These are phyloP conservation scores for Huntiella savannae DNA, from an alignment of 2,329 filamentous ascomycete genomes.

Conservation along the genomic window DNA sequence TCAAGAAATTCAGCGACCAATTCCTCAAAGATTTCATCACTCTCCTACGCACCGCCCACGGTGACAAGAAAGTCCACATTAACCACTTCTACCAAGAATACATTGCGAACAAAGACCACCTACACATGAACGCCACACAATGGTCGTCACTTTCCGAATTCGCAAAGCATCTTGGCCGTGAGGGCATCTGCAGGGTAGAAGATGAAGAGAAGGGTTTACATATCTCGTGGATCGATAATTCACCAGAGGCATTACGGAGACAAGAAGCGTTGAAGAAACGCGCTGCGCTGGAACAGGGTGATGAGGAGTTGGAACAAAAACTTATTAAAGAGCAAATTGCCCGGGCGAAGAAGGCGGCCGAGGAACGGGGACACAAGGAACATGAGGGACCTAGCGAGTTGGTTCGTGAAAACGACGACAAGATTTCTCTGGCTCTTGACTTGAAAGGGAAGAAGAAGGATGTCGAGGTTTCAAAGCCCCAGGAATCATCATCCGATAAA, in stretches of 20 bases:
- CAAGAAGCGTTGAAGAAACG: conserved; percentile 67
- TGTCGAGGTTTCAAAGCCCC: conserved; percentile 4
- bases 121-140: conserved; percentile 86
- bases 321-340: conserved; percentile 71
- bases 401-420: conserved; percentile 51
- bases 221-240: conserved; percentile 82
- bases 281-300: conserved; percentile 73
- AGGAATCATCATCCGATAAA: conserved; percentile 14
- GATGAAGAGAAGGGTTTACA: conserved; percentile 73
- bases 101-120: conserved; percentile 69
- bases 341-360: conserved; percentile 45
- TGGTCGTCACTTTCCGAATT: conserved; percentile 83
- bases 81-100: conserved; percentile 95
- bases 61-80: conserved; percentile 72
- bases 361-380: conserved; percentile 24
- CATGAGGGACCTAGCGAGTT: conserved; percentile 25
- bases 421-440: conserved; percentile 45
- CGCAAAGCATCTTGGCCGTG: conserved; percentile 65
- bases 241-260: conserved; percentile 61
- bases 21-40: conserved; percentile 66
- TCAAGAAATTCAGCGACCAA: conserved; percentile 63
- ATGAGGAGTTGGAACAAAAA: conserved; percentile 74
- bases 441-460: conserved; percentile 29
- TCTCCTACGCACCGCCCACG: conserved; percentile 64
- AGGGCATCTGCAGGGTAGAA: conserved; percentile 78